Base-by-base conservation (phyloP, 306 rosid genomes). In the Cotoneaster glaucophyllus region DNA sequence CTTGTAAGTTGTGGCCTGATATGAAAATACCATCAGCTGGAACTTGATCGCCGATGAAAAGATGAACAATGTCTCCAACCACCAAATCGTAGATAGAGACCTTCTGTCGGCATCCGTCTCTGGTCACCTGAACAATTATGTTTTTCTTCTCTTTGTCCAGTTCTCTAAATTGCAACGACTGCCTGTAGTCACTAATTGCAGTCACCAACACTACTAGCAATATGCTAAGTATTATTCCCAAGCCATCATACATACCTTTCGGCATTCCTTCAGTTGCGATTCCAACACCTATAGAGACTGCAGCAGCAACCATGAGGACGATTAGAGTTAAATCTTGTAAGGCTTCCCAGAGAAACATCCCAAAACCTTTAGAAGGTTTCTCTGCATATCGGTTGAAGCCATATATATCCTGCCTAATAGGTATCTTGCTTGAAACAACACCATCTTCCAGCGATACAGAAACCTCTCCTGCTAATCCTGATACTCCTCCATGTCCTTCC, bases 301-400 rank as follows among this genome's bases (percentile, higher is more conserved):
- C 82, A 44, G 97, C 82, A 79, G 96, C 86, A 62, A 79, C 74
- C 85, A 92, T 83, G 41, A 95, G 97, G 84, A 92, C 86, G 11
- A 75, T 76, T 22, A 95, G 84, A 73, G 98, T 95, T 62, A 92
- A 82, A 80, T 95, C 98, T 32, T 90, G 97, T 83, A 90, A 64
- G 75, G 98, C 97, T 68, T 95, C 98, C 97, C 98, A 95, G 26
- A 95, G 88, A 25, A 82, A 95, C 97, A 85, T 80, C 95, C 93
- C 87, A 39, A 95, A 87, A 50, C 89, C 89, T 81, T 91, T 92
- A 3, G 90, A 64, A 48, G 97, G 91, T 76, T 85, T 92, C 87
- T 92, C 97, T 1, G 80, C 74, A 26, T 34, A 82, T 7, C 75
- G 80, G 80, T 90, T 95, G 48, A 65, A 63, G 26, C 96, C 97